Percentiles rank a stretch among this genome's conserved stretches.
phyloP scores from a whole-genome alignment of 2,329 filamentous ascomycete species.

The Xylogone sp. region DNA sequence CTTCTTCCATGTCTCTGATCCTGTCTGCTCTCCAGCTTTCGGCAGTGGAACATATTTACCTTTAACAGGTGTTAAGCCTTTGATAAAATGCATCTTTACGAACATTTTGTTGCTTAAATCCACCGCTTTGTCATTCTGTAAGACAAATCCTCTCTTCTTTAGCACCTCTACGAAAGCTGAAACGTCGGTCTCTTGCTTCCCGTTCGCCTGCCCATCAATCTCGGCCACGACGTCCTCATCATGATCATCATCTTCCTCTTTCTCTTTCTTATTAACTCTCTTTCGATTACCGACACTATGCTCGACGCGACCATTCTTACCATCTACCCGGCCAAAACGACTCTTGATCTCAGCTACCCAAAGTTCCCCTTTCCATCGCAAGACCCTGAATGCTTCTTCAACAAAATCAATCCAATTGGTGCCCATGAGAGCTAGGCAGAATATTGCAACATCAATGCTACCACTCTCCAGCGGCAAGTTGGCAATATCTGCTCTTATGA shows the following conservation, averaged over 20 bases:
- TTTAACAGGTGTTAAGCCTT: slow-evolving; percentile 68
- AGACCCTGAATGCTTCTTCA: slow-evolving; percentile 88
- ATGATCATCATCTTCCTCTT: slow-evolving; percentile 43
- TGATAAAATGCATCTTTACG: slow-evolving; percentile 93
- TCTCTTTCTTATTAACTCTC: slow-evolving; percentile 47
- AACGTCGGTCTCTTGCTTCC: slow-evolving; percentile 76
- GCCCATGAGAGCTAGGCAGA: slow-evolving; percentile 96
- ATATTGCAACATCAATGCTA: slow-evolving; percentile 81
- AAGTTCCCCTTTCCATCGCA: slow-evolving; percentile 91
- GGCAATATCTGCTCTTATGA: slow-evolving; percentile 87
- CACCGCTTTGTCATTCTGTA: slow-evolving; percentile 63
- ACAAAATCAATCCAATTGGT: slow-evolving; percentile 98
- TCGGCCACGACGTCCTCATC: slow-evolving; percentile 61
- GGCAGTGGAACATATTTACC: slow-evolving; percentile 64
- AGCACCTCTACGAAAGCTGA: slow-evolving; percentile 83
- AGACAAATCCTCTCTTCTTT: slow-evolving; percentile 75
- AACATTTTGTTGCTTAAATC: slow-evolving; percentile 97
- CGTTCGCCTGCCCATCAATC: slow-evolving; percentile 64
- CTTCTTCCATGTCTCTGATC: slow-evolving; percentile 60
- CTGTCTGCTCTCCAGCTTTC: slow-evolving; percentile 42
- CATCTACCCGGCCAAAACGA: slow-evolving; percentile 67
- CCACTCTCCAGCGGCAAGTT: slow-evolving; percentile 72
- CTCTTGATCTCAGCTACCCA: slow-evolving; percentile 98
- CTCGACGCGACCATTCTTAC: slow-evolving; percentile 43
- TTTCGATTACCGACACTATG: slow-evolving; percentile 71